A percentile compares a stretch with the other conserved stretches of the same genome.
Evolutionary conservation across 2,329 filamentous ascomycete genomes (phyloP).

Genomic region (Simplicillium aogashimaense): DNA sequence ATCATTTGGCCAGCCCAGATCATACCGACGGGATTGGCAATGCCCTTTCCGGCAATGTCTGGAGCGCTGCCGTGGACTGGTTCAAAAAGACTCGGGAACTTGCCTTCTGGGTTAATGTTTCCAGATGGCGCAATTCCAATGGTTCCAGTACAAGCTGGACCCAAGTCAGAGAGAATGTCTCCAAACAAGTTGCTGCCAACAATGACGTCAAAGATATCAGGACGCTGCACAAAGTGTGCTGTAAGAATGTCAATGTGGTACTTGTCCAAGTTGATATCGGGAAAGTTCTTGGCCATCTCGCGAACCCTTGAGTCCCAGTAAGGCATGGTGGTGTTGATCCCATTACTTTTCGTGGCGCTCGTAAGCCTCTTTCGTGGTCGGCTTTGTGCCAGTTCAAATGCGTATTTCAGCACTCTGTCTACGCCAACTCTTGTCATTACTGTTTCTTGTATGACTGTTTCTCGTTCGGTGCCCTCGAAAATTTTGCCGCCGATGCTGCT

Average conservation of each 20-base stretch:
- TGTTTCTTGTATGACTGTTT: slow-evolving; percentile 50
- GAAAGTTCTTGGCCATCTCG: slow-evolving; percentile 44
- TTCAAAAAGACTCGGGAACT: slow-evolving; percentile 64
- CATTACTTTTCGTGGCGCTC: slow-evolving; percentile 58
- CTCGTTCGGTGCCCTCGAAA: slow-evolving; percentile 48
- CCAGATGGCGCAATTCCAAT: slow-evolving; percentile 35
- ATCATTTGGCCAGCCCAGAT: slow-evolving; percentile 56
- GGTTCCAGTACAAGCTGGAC: slow-evolving; percentile 32
- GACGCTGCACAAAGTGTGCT: slow-evolving; percentile 50
- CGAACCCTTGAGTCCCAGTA: slow-evolving; percentile 55
- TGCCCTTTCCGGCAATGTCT: slow-evolving; percentile 62
- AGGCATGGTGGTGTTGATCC: slow-evolving; percentile 57
- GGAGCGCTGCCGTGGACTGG: slow-evolving; percentile 67
- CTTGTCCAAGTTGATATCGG: slow-evolving; percentile 51
- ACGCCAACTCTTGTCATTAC: slow-evolving; percentile 54
- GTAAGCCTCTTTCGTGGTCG: slow-evolving; percentile 51
- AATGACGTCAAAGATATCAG: slow-evolving; percentile 43
- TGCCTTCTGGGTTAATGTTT: slow-evolving; percentile 25
- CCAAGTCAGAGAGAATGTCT: slow-evolving; percentile 34
- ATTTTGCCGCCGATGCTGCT: slow-evolving; percentile 54
- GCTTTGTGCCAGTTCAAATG: slow-evolving; percentile 50
- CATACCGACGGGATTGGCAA: slow-evolving; percentile 67
- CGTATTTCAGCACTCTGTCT: slow-evolving; percentile 52
- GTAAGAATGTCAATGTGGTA: slow-evolving; percentile 61
- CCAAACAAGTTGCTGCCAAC: slow-evolving; percentile 38